Percentiles rank a stretch among this genome's conserved stretches.
phyloP scores from a whole-genome alignment of 345 rosid species.

The Lenwebbia sp. region DNA sequence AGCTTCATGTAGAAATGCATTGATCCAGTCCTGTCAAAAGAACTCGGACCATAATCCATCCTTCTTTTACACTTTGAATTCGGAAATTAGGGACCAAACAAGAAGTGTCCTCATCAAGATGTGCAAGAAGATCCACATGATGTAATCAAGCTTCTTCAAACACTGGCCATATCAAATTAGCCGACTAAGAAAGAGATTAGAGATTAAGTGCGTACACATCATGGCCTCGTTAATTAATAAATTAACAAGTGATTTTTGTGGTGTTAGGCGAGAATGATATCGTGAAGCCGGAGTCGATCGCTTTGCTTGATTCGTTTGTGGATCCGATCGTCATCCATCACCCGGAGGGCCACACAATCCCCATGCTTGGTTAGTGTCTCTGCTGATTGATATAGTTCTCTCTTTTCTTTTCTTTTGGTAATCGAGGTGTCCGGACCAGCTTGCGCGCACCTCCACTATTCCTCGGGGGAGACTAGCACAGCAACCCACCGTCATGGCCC shows the following conservation, averaged over 20 bases:
- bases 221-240: not conserved
- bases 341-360: conserved; percentile 31
- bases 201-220: not conserved
- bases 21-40: not conserved
- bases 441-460: too few relatives aligned
- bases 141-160: not conserved
- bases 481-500: too few relatives aligned
- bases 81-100: not conserved
- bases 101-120: not conserved
- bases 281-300: conserved; percentile 20
- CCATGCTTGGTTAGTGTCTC: conserved; percentile 30
- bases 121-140: not conserved
- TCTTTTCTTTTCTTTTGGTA: too few relatives aligned
- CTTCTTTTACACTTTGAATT: not conserved
- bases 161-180: not conserved
- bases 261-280: conserved; percentile 39
- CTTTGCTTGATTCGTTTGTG: conserved; percentile 28
- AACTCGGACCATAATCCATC: not conserved
- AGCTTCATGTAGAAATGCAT: not conserved
- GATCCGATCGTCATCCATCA: conserved; percentile 52
- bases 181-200: not conserved
- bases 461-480: too few relatives aligned
- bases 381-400: not conserved
- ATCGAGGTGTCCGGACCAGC: too few relatives aligned
- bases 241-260: not conserved